Percentiles rank a stretch among this genome's conserved stretches.
These are phyloP conservation scores for Cryptococcus hybrid DNA, from an alignment of 1,284 basidiomycete genomes.

Conservation along the genomic window DNA sequence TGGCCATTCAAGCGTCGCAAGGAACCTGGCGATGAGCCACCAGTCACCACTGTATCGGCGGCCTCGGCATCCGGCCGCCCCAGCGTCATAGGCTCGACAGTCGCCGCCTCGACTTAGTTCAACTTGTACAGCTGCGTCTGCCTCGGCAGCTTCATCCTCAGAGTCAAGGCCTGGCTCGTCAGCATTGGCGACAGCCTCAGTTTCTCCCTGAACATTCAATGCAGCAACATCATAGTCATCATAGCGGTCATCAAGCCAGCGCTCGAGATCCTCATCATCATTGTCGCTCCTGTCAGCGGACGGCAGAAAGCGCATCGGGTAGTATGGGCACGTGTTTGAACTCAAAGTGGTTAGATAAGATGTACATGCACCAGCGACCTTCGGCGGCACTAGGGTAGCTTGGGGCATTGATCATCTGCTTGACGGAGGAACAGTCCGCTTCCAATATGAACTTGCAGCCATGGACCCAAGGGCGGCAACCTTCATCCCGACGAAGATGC, in stretches of 20 bases:
- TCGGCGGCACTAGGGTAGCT: slow-evolving; percentile 3
- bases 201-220: neutral
- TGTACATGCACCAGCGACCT: slow-evolving; percentile 10
- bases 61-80: neutral
- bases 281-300: neutral
- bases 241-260: slow-evolving; percentile 2
- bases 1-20: neutral
- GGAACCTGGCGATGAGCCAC: neutral
- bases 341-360: slow-evolving; percentile 7
- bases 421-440: no score
- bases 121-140: neutral
- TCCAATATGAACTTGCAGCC: no score
- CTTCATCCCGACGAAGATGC: no score
- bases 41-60: neutral
- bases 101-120: neutral
- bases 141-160: neutral
- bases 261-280: slow-evolving; percentile 1
- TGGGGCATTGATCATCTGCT: no score
- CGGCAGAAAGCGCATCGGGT: slow-evolving; percentile 1
- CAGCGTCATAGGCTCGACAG: neutral
- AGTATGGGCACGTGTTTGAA: slow-evolving; percentile 3
- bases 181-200: neutral
- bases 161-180: neutral
- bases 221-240: neutral
- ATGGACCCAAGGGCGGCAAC: no score